These are phyloP conservation scores for Capsicum pubescens DNA, from an alignment of 257 asterid species.

Conservation along the genomic window DNA sequence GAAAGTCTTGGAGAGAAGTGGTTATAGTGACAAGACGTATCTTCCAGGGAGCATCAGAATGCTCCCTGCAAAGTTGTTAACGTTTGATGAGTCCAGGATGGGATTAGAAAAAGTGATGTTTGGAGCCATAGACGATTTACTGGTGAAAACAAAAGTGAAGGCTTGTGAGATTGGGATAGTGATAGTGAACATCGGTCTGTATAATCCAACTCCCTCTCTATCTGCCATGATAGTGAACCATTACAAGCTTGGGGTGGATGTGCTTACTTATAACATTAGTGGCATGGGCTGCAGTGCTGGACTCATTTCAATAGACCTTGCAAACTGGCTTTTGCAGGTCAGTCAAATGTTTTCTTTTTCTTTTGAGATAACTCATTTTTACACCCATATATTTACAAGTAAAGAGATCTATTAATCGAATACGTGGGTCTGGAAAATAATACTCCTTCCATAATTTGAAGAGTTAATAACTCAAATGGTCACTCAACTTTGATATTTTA, in stretches of 20 bases:
- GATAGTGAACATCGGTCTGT: conserved; percentile 41
- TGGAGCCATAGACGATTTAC: conserved; percentile 42
- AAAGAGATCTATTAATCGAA: too few species aligned
- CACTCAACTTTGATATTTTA: too few species aligned
- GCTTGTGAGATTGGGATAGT: conserved; percentile 45
- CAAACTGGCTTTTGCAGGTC: conserved; percentile 45
- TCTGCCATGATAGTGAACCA: conserved; percentile 44
- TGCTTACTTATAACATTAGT: conserved; percentile 43
- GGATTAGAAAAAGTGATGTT: conserved; percentile 41
- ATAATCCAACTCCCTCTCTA: conserved; percentile 43
- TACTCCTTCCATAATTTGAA: too few species aligned
- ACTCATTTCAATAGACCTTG: conserved; percentile 44
- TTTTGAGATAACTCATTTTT: too few species aligned
- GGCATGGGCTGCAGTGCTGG: conserved; percentile 59
- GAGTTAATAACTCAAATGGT: too few species aligned
- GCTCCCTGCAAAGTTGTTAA: conserved; percentile 17
- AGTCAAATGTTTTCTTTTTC: neutral
- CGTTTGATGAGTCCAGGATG: conserved; percentile 35
- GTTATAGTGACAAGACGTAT: conserved; percentile 37
- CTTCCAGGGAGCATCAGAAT: conserved; percentile 19
- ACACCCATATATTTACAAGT: too few species aligned
- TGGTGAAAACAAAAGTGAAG: conserved; percentile 37
- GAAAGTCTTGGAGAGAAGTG: conserved; percentile 38
- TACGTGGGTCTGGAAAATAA: too few species aligned
- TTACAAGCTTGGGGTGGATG: conserved; percentile 46